Percentiles rank a stretch among this genome's conserved stretches.
These are phyloP conservation scores for Lyophyllum atratum DNA, from an alignment of 768 basidiomycete genomes.

Conservation along the genomic window DNA sequence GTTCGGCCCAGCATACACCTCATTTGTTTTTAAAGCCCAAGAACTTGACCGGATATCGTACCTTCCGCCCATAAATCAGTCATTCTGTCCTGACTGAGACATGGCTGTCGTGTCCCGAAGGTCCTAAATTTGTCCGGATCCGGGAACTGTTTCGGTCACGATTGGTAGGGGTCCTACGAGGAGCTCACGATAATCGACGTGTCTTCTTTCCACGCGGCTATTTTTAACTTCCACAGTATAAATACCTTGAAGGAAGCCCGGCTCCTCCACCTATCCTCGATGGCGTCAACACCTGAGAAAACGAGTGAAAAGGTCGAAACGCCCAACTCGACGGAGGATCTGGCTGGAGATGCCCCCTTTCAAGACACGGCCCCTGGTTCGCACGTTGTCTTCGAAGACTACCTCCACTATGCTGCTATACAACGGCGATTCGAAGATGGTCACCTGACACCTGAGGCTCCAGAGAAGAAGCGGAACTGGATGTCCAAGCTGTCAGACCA, in stretches of 20 bases:
- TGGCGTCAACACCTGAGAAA: neutral
- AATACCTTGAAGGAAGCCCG: neutral
- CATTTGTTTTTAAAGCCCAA: no score
- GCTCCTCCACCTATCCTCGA: neutral
- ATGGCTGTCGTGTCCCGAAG: no score
- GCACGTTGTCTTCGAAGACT: constrained; percentile 35
- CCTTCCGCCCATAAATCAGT: no score
- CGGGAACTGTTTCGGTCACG: no score
- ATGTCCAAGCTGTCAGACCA: constrained; percentile 29
- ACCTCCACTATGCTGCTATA: constrained; percentile 36
- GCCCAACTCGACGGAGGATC: neutral
- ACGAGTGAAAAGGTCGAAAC: constrained; percentile 1
- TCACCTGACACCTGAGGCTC: neutral
- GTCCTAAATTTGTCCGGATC: no score
- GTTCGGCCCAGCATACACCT: no score
- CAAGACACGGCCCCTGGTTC: neutral
- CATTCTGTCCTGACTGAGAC: no score
- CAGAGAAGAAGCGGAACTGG: constrained; percentile 20
- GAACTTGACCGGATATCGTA: no score
- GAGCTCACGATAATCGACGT: neutral
- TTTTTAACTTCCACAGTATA: neutral
- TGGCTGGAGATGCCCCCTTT: neutral
- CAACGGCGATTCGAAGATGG: constrained; percentile 33
- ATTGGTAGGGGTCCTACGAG: no score
- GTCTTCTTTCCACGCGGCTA: neutral